Evolutionary conservation across 768 basidiomycete species (phyloP), one percentile per base, ranked within the genome.

Genomic region (Pisolithus microcarpus): DNA sequence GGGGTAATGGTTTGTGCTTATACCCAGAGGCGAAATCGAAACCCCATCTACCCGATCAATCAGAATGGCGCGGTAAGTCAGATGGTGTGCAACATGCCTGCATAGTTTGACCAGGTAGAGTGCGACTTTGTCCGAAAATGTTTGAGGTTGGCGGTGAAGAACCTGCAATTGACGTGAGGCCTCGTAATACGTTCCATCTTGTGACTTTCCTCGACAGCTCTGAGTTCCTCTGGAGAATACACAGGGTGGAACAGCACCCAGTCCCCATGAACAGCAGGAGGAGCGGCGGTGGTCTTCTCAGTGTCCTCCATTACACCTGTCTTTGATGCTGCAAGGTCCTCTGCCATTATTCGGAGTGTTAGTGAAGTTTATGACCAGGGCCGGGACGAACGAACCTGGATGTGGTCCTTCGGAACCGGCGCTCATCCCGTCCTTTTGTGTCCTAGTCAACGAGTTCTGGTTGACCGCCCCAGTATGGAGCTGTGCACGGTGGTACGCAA

Each of bases 241-340:
- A 95, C 92, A 0, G 94, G 94, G 62, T 95, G 91, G 63, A 92
- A 91, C 2, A 96, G 70, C 10, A 95, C 91, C 91, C 92, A 96
- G 59, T 89, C 87, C 2, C 88, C 88, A 38, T 72, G 75, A 46
- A 81, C 65, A 62, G 74, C 75, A 3, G 73, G 70, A 2, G 81
- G 80, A 13, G 80, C 69, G 4, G 81, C 79, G 63, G 74, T 78
- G 50, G 75, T 73, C 1, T 75, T 76, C 60, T 71, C 75, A 24
- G 65, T 65, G 52, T 56, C 53, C 36, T 43, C 28, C 1, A 49
- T 43, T 18, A 64, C 48, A 16, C 46, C 51, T 3, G 55, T 54
- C 42, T 62, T 57, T 7, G 52, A 26, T 19, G 52, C 11, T n/a
- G 54, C 52, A 9, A 53, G 57, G 49, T 70, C 64, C 56, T 65